Base-by-base conservation (phyloP, 768 basidiomycete genomes). In the Podaxis carcinomalis region DNA sequence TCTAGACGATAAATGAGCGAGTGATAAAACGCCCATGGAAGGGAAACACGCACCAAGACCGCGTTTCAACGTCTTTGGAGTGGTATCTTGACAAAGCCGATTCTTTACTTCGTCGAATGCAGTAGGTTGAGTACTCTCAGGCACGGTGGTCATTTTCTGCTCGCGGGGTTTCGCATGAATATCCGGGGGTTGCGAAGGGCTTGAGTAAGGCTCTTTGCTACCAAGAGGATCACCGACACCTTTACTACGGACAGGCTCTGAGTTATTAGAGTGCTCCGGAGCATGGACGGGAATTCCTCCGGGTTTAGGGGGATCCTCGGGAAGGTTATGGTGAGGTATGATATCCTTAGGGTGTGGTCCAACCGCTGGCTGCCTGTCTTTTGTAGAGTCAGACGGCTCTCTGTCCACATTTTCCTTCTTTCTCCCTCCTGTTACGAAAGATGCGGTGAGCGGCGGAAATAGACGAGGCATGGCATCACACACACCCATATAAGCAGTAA, bases 271-370 rank as follows among this genome's bases (percentile, higher is more conserved):
- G 7, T 32, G 32, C 7, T 9, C 32, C 32, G 32, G n/a, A 25
- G 11, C 25, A 25, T 25, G 19, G 16, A n/a, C 3, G 6, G 13
- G 27, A 5, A 5, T 32, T 32, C 32, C 32, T 16, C 36, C 54
- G 11, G 28, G 7, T 16, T 56, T 35, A 0, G 32, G 32, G 32
- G 32, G 7, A 9, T 32, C 32, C 32, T 9, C 7, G 32, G 32
- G 32, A 32, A 9, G 32, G 32, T 32, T 32, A 32, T 32, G 32
- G 7, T 32, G 7, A 76, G 76, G 27, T 68, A 67, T 10, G 68
- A 57, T 52, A 77, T 73, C 16, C 60, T 61, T 5, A 62, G 64
- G 4, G 59, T 59, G 1, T 59, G 57, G 49, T 56, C 57, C 62
- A 2, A 32, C 7, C 32, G 32, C 32, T 2, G 32, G 7, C 32